Base-by-base conservation (phyloP, 768 basidiomycete genomes). In the Clavaria fumosa region DNA sequence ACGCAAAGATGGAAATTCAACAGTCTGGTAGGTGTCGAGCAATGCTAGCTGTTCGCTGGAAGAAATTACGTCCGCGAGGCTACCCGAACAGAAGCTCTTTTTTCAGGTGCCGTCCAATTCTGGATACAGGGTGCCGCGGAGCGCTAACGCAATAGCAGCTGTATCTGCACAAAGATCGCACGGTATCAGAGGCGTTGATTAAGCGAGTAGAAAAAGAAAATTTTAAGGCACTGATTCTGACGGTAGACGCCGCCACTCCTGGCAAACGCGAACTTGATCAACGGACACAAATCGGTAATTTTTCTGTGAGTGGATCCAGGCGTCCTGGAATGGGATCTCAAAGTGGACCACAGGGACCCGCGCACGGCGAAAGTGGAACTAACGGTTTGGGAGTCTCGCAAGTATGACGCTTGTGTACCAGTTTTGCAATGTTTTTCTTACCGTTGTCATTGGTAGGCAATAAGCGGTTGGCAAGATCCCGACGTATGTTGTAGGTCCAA, bases 181-280 rank as follows among this genome's bases (percentile, higher is more conserved):
- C 56, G 10, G 62, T 66, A 23, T 85, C 86, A 2, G 75, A 73
- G 50, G 63, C 67, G 43, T 70, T 83, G 20, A 67, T 95, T 11
- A 64, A 67, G 32, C 74, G 82, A 35, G 70, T 86, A 15, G 78
- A 80, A 41, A 51, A 55, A 21, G 56, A 83, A 3, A 85, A 86
- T 0, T 91, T 81, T 56, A 85, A 78, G 34, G 88, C 83, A 1
- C 82, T 96, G 41, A 86, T 86, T 53, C 63, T 96, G 38, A 95
- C 90, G 2, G 89, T 93, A 2, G 90, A 96, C 56, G 82, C 85
- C 0, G 64, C 84, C n/a, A 72, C 80, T 27, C 64, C 78, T 2
- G 79, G 83, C 6, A 89, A 88, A 47, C 68, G 88, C 32, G 84
- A 88, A 54, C 59, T 66, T 39, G 84, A 88, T 48, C 71, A 73